phyloP scores from a whole-genome alignment of 163 green algal genomes.

The Prototheca stagnorum region DNA sequence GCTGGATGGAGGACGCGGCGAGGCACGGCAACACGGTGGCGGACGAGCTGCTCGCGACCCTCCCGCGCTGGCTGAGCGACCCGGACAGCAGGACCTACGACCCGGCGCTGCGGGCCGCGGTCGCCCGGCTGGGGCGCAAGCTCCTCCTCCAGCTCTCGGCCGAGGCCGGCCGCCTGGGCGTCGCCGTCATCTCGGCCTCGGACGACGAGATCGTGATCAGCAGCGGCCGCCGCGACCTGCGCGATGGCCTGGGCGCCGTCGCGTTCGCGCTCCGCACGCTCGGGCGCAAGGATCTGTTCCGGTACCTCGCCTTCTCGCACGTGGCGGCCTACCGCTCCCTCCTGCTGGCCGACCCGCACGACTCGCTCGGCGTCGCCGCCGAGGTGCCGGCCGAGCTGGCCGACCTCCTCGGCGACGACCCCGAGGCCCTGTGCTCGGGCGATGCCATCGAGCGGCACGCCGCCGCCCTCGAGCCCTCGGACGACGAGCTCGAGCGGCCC shows the following conservation, averaged over 20 bases:
- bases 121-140: constrained; percentile 41
- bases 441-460: constrained; percentile 6
- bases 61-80: constrained; percentile 72
- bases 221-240: constrained; percentile 60
- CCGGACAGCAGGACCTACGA: constrained; percentile 13
- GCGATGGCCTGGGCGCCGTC: constrained; percentile 49
- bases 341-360: constrained; percentile 56
- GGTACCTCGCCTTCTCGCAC: constrained; percentile 52
- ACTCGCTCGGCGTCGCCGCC: constrained; percentile 49
- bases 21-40: constrained; percentile 30
- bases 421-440: constrained; percentile 15
- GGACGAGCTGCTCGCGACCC: constrained; percentile 47
- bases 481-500: constrained; percentile 18
- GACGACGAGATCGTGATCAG: constrained; percentile 50
- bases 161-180: constrained; percentile 51
- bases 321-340: constrained; percentile 57
- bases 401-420: constrained; percentile 1
- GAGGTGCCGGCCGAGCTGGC: constrained; percentile 10
- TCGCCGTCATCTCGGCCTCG: constrained; percentile 49
- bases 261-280: constrained; percentile 69
- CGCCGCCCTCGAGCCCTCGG: constrained; percentile 7
- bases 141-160: constrained; percentile 62
- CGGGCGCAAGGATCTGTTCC: constrained; percentile 46
- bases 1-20: constrained; percentile 39
- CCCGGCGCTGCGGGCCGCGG: constrained; percentile 8